Evolutionary conservation across 2,329 filamentous ascomycete genomes (phyloP), one percentile per base, ranked within the genome.

Genomic region (Botryotinia calthae): DNA sequence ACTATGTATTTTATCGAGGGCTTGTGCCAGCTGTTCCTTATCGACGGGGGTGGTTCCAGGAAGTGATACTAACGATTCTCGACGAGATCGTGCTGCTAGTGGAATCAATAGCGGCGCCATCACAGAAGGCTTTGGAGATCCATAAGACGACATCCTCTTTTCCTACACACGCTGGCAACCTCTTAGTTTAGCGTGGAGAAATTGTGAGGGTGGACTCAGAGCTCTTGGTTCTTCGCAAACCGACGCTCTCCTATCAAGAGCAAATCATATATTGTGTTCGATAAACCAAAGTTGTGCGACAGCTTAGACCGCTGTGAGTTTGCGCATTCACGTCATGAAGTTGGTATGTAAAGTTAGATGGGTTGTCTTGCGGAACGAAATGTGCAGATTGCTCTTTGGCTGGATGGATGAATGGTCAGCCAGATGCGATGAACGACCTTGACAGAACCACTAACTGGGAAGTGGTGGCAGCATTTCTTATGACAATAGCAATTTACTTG

Each of bases 1-100:
- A 68, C 86, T 94, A 82, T 98, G 95, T 77, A 98, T 97, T 78
- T 93, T 91, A 82, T 97, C 92, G 74, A 98, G 89, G 28, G 91
- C 88, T 75, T 93, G 89, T 48, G 92, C 89, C 54, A 95, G 86
- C 73, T 93, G 90, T 75, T 94, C 92, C 80, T 89, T 92, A 81
- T 95, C 92, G 58, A 89, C 83, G 66, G 87, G 86, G 2, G 85
- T 82, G 4, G 84, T 81, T 10, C 78, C 82, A 37, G 84, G 83
- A 25, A 86, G 75, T 37, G 89, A 90, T 31, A 82, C 81, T 51
- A 84, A 80, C 34, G 86, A 88, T n/a, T 82, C 83, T 67, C 85
- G 83, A 37, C 83, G 79, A 22, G 80, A 81, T 34, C 77, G 75
- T 28, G 78, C 66, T 18, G 75, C 77, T 7, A 77, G 74, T 18